A percentile compares a stretch with the other conserved stretches of the same genome.
Evolutionary conservation across 169 alveolate species (phyloP).

Genomic region (Babesia bigemina): DNA sequence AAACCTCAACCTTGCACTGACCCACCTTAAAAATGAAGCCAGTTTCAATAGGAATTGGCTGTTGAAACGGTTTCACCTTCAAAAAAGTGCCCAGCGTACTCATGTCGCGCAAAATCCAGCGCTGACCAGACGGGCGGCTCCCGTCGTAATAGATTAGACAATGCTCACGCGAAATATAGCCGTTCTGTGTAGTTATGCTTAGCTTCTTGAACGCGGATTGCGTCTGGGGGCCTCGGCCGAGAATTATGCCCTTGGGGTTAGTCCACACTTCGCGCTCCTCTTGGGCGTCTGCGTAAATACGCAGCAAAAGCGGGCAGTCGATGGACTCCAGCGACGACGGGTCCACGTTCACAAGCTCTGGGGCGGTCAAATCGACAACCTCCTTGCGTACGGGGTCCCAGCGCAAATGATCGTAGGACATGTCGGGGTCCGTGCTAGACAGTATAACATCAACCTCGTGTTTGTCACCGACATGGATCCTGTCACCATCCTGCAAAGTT

Average conservation of each 20-base stretch:
- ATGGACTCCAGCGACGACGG: constrained; percentile 27
- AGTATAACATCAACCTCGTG: constrained; percentile 77
- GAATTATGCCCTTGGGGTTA: constrained; percentile 80
- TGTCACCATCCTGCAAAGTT: constrained; percentile 76
- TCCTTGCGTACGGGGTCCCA: constrained; percentile 68
- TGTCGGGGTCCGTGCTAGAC: constrained; percentile 51
- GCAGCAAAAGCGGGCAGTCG: constrained; percentile 46
- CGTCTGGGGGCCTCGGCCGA: constrained; percentile 86
- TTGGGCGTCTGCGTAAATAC: constrained; percentile 62
- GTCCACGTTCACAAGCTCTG: constrained; percentile 10
- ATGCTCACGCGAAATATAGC: constrained; percentile 88
- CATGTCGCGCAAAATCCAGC: constrained; percentile 85
- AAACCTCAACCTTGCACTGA: constrained; percentile 86
- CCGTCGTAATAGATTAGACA: constrained; percentile 87
- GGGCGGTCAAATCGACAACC: constrained; percentile 16
- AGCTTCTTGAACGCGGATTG: constrained; percentile 76
- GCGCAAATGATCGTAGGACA: constrained; percentile 69
- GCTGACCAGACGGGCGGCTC: constrained; percentile 69
- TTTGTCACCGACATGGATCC: constrained; percentile 84
- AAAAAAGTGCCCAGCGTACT: constrained; percentile 88
- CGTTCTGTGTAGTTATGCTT: constrained; percentile 82
- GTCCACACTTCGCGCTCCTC: constrained; percentile 73
- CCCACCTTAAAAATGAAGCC: constrained; percentile 86
- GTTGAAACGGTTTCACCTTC: constrained; percentile 82
- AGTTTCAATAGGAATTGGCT: constrained; percentile 80